phyloP scores from a whole-genome alignment of 2,329 filamentous ascomycete genomes.

The Fusarium tupiense region DNA sequence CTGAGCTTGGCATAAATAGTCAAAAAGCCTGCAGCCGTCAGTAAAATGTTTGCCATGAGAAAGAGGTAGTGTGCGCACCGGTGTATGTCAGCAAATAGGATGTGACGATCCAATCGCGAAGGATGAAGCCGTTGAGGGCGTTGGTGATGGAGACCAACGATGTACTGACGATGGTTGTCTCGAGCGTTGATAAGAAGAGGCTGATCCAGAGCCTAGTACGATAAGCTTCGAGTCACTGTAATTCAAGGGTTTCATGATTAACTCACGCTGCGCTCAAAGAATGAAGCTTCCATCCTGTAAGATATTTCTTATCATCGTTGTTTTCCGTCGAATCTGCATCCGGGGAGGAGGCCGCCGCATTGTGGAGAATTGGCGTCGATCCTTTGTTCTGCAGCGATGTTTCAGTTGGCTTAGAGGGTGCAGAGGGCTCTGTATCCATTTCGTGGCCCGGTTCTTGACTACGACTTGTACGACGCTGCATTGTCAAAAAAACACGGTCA shows the following conservation, averaged over 20 bases:
- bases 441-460: neutral
- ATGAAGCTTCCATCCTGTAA: neutral
- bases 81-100: slow-evolving; percentile 12
- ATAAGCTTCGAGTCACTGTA: neutral
- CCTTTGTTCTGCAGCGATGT: neutral
- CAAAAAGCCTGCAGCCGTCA: neutral
- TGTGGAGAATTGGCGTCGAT: neutral
- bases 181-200: slow-evolving; percentile 3
- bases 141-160: slow-evolving; percentile 8
- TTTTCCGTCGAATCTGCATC: neutral
- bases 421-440: neutral
- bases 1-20: slow-evolving; percentile 1
- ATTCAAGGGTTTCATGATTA: no score
- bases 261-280: neutral
- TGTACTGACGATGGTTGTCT: slow-evolving; percentile 7
- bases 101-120: slow-evolving; percentile 13
- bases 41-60: fast-evolving
- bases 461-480: neutral
- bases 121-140: slow-evolving; percentile 2
- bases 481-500: fast-evolving
- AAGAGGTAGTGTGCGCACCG: fast-evolving
- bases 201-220: neutral
- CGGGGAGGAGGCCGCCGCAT: neutral
- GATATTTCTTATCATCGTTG: neutral
- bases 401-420: fast-evolving